phyloP scores from a whole-genome alignment of 208 protist species.

The Naegleria lovaniensis region DNA sequence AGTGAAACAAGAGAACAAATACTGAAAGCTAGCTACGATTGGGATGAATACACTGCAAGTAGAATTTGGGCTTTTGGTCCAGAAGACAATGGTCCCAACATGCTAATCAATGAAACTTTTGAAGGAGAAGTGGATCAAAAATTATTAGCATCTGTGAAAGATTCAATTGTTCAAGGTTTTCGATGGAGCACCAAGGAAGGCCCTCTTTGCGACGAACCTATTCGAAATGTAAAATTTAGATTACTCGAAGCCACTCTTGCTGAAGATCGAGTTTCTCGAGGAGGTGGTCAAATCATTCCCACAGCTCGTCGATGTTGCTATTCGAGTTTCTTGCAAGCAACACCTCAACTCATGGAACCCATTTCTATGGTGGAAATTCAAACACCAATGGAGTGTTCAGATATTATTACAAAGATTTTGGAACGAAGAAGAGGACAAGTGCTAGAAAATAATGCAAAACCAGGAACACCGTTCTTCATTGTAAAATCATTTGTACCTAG shows the following conservation, averaged over 20 bases:
- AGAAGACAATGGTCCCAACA: slow-evolving; percentile 77
- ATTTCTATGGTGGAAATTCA: slow-evolving; percentile 88
- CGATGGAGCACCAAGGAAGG: slow-evolving; percentile 84
- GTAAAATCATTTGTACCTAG: slow-evolving; percentile 87
- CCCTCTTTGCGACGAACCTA: slow-evolving; percentile 91
- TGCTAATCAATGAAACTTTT: slow-evolving; percentile 94
- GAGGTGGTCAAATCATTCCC: slow-evolving; percentile 70
- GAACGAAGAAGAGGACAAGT: slow-evolving; percentile 81
- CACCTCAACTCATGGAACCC: slow-evolving; percentile 95
- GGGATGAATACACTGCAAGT: slow-evolving; percentile 88
- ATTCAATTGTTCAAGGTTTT: slow-evolving; percentile 76
- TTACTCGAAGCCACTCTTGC: slow-evolving; percentile 66
- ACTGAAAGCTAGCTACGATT: slow-evolving; percentile 65
- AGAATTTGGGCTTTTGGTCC: slow-evolving; percentile 86
- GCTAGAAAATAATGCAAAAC: slow-evolving; percentile 73
- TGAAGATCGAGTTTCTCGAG: slow-evolving; percentile 54
- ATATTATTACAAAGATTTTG: slow-evolving; percentile 71
- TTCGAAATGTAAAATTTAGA: slow-evolving; percentile 78
- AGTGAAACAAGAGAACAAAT: background rate
- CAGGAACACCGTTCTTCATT: slow-evolving; percentile 90
- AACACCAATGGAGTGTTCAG: slow-evolving; percentile 68
- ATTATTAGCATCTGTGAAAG: slow-evolving; percentile 41
- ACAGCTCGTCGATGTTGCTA: slow-evolving; percentile 74
- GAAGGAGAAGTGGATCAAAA: slow-evolving; percentile 52
- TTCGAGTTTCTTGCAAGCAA: slow-evolving; percentile 85